These are phyloP conservation scores for Lentinula sp. DNA, from an alignment of 768 basidiomycete species.

Conservation along the genomic window DNA sequence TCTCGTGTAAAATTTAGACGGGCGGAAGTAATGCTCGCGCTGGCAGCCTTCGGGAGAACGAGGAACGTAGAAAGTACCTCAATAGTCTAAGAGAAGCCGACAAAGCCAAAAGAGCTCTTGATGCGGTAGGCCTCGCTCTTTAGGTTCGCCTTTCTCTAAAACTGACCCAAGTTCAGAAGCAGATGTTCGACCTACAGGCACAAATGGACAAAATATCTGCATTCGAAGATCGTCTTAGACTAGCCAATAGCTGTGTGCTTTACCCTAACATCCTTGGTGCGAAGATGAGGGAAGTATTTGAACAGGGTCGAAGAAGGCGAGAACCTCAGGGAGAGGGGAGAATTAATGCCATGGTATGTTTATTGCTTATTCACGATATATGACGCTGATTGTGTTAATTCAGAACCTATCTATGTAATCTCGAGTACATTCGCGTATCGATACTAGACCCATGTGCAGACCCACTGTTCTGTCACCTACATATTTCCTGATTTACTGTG, in stretches of 20 bases:
- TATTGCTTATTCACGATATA: neutral
- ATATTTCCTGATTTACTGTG: too few relatives aligned
- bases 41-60: conserved; percentile 41
- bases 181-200: conserved; percentile 50
- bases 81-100: conserved; percentile 69
- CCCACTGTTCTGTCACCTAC: neutral
- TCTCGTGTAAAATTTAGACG: conserved; percentile 20
- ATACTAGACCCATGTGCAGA: neutral
- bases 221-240: conserved; percentile 53
- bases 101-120: conserved; percentile 45
- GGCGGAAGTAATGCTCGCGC: conserved; percentile 38
- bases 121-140: conserved; percentile 37
- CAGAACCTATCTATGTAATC: neutral
- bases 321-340: conserved; percentile 35
- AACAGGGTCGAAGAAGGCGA: conserved; percentile 28
- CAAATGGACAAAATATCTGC: conserved; percentile 55
- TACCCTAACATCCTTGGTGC: conserved; percentile 59
- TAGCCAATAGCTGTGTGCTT: conserved; percentile 45
- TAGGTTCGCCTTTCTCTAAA: neutral
- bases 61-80: conserved; percentile 64
- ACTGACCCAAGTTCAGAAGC: conserved; percentile 24
- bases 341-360: conserved; percentile 11
- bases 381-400: neutral
- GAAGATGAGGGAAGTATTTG: conserved; percentile 50
- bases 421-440: neutral